These are phyloP conservation scores for Chloropicon primus DNA, from an alignment of 139 green algal genomes.

Conservation along the genomic window DNA sequence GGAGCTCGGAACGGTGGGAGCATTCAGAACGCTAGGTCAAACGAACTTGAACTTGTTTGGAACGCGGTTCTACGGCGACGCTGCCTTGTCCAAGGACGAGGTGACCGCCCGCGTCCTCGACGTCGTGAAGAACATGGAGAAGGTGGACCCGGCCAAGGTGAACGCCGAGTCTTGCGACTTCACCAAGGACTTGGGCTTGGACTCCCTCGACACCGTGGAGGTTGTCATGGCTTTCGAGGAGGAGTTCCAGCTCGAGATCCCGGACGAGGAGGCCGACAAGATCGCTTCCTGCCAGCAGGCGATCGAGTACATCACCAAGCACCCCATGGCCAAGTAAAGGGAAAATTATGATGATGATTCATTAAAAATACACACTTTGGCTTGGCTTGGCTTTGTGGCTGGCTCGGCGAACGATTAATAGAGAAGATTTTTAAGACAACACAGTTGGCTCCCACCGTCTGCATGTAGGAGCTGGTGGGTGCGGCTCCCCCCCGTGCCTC, in stretches of 20 bases:
- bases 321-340: slow-evolving; percentile 36
- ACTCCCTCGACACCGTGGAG: slow-evolving; percentile 95
- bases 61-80: neutral
- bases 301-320: slow-evolving; percentile 73
- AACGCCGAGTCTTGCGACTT: neutral
- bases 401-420: no score
- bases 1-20: neutral
- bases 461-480: no score
- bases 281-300: slow-evolving; percentile 76
- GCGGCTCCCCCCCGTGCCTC: no score
- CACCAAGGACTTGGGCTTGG: slow-evolving; percentile 77
- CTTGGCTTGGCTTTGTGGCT: no score
- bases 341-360: no score
- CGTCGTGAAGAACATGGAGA: slow-evolving; percentile 96
- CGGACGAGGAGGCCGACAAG: slow-evolving; percentile 94
- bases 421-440: no score
- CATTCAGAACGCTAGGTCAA: neutral
- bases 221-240: slow-evolving; percentile 99
- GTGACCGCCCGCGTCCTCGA: slow-evolving; percentile 83
- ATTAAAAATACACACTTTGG: no score
- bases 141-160: slow-evolving; percentile 89
- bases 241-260: slow-evolving; percentile 98
- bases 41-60: neutral
- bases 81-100: slow-evolving; percentile 65
- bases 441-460: no score